phyloP scores from a whole-genome alignment of 2,329 filamentous ascomycete genomes.

The Botrytis sinoallii region DNA sequence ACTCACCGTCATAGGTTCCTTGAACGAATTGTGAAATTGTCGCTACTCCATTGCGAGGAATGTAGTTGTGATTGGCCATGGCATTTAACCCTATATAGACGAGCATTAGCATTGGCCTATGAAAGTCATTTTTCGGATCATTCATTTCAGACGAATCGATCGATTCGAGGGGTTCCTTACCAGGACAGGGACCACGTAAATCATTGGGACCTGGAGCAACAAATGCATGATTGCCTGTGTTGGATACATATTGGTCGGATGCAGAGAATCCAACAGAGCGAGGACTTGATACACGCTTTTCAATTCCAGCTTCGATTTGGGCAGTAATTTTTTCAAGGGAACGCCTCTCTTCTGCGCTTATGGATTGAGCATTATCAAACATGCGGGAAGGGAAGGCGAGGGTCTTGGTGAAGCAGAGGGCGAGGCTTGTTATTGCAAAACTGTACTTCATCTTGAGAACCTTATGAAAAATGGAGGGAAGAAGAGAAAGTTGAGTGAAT shows the following conservation, averaged over 20 bases:
- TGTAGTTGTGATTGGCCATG: constrained; percentile 44
- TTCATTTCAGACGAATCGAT: background rate
- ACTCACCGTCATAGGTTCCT: constrained; percentile 34
- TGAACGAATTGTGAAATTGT: constrained; percentile 35
- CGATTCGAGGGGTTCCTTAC: constrained; percentile 19
- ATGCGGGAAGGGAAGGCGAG: constrained; percentile 28
- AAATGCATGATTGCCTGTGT: constrained; percentile 24
- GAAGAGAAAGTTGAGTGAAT: background rate
- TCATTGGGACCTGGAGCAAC: constrained; percentile 25
- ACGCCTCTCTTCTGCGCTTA: constrained; percentile 26
- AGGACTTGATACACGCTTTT: constrained; percentile 15
- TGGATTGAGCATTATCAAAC: constrained; percentile 23
- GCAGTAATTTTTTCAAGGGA: constrained; percentile 22
- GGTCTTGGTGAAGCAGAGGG: constrained; percentile 18
- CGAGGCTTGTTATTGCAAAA: constrained; percentile 15
- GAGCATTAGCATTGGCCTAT: background rate
- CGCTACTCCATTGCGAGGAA: constrained; percentile 42
- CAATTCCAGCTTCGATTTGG: constrained; percentile 21
- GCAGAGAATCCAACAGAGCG: constrained; percentile 24
- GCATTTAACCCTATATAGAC: constrained; percentile 38
- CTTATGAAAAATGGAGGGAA: background rate
- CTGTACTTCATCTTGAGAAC: constrained; percentile 25
- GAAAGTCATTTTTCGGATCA: background rate
- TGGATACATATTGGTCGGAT: constrained; percentile 30
- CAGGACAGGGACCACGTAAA: constrained; percentile 38